Evolutionary conservation across 2,329 filamentous ascomycete species (phyloP).

Genomic region (Fusarium subglutinans): DNA sequence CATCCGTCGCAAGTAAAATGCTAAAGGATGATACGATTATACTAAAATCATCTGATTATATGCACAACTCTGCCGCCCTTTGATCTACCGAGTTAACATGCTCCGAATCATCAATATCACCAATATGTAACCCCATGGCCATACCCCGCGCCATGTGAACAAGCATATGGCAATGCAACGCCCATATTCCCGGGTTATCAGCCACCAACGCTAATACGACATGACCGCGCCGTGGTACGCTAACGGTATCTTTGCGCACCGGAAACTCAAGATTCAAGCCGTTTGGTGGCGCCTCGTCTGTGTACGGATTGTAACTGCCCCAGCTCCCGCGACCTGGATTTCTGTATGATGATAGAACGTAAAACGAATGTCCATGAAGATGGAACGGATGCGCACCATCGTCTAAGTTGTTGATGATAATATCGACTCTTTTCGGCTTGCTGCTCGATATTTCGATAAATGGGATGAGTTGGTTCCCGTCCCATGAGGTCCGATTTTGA

Average conservation of each 20-base stretch:
- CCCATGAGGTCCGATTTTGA: not conserved
- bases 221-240: not conserved
- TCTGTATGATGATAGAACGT: not conserved
- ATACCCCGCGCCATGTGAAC: slow-evolving; percentile 17
- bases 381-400: slow-evolving; percentile 10
- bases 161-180: slow-evolving; percentile 14
- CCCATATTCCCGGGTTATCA: slow-evolving; percentile 8
- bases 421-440: not conserved
- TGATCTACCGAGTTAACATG: not conserved
- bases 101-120: not conserved
- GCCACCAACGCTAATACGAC: not conserved
- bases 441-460: accelerated
- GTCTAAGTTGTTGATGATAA: not conserved
- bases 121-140: not conserved
- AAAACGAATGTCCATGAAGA: not conserved
- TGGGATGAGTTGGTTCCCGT: not conserved
- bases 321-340: not conserved
- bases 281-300: not conserved
- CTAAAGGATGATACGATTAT: accelerated
- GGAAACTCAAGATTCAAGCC: not conserved
- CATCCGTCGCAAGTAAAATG: too few relatives aligned
- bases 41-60: not conserved
- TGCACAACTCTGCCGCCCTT: not conserved
- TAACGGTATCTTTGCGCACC: not conserved
- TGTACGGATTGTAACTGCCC: not conserved